phyloP scores from a whole-genome alignment of 345 rosid genomes.

The Erodium maritimum region DNA sequence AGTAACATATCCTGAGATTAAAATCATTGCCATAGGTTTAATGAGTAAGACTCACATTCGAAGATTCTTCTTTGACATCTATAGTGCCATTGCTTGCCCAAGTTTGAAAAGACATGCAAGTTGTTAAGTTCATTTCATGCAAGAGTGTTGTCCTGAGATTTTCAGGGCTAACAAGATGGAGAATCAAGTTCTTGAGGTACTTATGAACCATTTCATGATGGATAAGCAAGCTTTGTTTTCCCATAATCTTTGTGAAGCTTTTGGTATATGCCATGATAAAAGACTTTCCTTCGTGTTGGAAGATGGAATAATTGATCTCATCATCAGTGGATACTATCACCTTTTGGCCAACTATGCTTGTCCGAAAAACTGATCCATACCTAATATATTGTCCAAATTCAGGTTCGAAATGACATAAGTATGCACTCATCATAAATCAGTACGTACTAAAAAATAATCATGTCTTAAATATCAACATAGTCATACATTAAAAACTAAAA shows the following conservation, averaged over 20 bases:
- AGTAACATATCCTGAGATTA: too few species aligned
- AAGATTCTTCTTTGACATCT: constrained; percentile 28
- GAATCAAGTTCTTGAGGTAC: constrained; percentile 21
- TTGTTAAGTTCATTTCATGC: constrained; percentile 9
- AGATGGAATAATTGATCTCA: constrained; percentile 22
- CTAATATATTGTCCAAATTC: constrained; percentile 12
- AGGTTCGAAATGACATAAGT: too few species aligned
- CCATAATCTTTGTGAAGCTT: constrained; percentile 22
- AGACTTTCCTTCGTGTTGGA: constrained; percentile 31
- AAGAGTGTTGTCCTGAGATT: constrained; percentile 15
- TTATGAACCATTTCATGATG: constrained; percentile 22
- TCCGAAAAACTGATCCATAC: constrained; percentile 30
- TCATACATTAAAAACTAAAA: background rate
- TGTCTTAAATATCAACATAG: too few species aligned
- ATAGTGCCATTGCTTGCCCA: constrained; percentile 17
- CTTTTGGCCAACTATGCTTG: constrained; percentile 23
- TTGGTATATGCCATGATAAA: constrained; percentile 23
- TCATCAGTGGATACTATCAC: constrained; percentile 28
- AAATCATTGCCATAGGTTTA: too few species aligned
- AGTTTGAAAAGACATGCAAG: constrained; percentile 10
- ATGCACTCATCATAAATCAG: background rate
- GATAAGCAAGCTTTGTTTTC: constrained; percentile 15
- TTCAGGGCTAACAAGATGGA: constrained; percentile 25
- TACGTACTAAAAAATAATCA: too few species aligned
- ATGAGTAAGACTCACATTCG: too few species aligned